These are phyloP conservation scores for Leucosporidium scottii DNA, from an alignment of 768 basidiomycete species.

Conservation along the genomic window DNA sequence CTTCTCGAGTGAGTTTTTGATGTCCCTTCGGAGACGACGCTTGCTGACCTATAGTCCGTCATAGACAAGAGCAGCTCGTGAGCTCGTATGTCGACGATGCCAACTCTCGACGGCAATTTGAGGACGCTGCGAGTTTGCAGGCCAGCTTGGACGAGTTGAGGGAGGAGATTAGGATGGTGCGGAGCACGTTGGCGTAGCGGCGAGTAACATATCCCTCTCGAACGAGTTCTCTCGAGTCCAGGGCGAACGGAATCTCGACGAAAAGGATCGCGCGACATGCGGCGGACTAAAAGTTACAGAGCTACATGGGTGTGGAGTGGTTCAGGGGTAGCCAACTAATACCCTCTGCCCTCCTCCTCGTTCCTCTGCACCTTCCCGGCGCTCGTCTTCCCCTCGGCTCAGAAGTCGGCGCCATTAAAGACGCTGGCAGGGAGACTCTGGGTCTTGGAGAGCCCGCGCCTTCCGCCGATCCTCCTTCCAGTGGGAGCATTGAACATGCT, in stretches of 20 bases:
- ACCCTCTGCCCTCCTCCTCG: neutral
- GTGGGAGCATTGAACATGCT: too few species aligned
- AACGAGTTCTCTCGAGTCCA: too few species aligned
- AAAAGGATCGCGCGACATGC: too few species aligned
- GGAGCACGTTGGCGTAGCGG: neutral
- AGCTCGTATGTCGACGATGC: slow-evolving; percentile 88
- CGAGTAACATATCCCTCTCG: too few species aligned
- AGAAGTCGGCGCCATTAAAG: slow-evolving; percentile 13
- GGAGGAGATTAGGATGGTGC: slow-evolving; percentile 53
- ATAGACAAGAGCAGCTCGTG: slow-evolving; percentile 72
- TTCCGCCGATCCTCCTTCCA: neutral
- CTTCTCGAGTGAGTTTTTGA: slow-evolving; percentile 31
- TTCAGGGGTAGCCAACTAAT: too few species aligned
- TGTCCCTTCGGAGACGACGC: neutral
- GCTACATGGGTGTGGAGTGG: too few species aligned
- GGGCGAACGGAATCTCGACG: too few species aligned
- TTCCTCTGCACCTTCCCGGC: neutral
- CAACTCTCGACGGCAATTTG: slow-evolving; percentile 82
- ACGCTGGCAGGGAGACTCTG: slow-evolving; percentile 12
- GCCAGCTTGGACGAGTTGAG: slow-evolving; percentile 73
- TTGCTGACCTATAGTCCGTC: neutral
- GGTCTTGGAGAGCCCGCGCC: slow-evolving; percentile 5
- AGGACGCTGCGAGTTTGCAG: slow-evolving; percentile 82
- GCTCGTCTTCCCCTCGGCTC: slow-evolving; percentile 2
- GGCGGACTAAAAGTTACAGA: too few species aligned